These are phyloP conservation scores for Globomyces pollinis-pini DNA, from an alignment of 192 early-diverging fungal species.

Conservation along the genomic window DNA sequence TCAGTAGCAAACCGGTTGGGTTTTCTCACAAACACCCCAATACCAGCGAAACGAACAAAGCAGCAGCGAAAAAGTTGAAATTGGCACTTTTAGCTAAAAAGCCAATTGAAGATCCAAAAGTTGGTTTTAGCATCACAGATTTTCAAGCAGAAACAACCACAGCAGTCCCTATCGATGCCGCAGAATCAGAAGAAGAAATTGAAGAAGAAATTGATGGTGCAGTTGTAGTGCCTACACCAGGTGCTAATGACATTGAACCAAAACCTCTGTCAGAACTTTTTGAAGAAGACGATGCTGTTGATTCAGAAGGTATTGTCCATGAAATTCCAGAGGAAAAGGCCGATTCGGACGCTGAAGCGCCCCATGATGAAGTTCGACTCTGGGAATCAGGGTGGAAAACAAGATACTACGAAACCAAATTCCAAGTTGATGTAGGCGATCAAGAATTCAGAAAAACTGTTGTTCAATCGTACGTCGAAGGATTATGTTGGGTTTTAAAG, in stretches of 20 bases:
- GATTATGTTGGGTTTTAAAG: constrained; percentile 94
- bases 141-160: constrained; percentile 2
- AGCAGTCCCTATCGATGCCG: constrained; percentile 24
- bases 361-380: constrained; percentile 58
- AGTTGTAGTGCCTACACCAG: constrained; percentile 25
- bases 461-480: constrained; percentile 74
- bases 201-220: constrained; percentile 28
- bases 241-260: constrained; percentile 25
- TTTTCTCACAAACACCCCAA: constrained; percentile 5
- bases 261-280: too few relatives aligned
- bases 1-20: background rate
- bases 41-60: background rate
- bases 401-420: constrained; percentile 70
- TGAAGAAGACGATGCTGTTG: background rate
- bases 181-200: constrained; percentile 41
- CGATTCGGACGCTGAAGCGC: constrained; percentile 39
- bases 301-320: constrained; percentile 4
- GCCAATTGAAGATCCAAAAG: background rate
- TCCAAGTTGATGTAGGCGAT: constrained; percentile 55
- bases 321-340: constrained; percentile 5
- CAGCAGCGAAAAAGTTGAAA: constrained; percentile 10
- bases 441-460: constrained; percentile 43
- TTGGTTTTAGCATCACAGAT: constrained; percentile 12
- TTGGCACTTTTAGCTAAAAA: constrained; percentile 6
- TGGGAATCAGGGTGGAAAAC: constrained; percentile 72